phyloP scores from a whole-genome alignment of 345 rosid genomes.

The Populus deltoides region DNA sequence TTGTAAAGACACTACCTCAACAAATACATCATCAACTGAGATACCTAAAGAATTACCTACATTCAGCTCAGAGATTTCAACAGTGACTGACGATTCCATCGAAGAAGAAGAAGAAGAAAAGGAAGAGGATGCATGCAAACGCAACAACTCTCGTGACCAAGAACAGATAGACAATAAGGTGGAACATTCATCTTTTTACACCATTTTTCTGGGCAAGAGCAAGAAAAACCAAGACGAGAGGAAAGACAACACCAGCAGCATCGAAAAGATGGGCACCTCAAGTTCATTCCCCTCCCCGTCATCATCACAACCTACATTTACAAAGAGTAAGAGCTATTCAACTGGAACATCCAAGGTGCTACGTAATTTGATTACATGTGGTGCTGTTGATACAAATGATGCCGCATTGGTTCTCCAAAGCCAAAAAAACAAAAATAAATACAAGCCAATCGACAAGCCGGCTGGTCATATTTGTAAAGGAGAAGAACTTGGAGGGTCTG shows the following conservation, averaged over 20 bases:
- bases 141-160: neutral
- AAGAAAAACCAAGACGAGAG: neutral
- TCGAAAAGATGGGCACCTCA: slow-evolving; percentile 9
- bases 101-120: slow-evolving; percentile 23
- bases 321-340: slow-evolving; percentile 39
- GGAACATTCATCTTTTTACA: neutral
- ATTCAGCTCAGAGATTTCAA: slow-evolving; percentile 37
- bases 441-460: neutral
- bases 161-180: neutral
- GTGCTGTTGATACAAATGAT: slow-evolving; percentile 50
- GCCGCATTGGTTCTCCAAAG: slow-evolving; percentile 30
- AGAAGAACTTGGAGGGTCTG: slow-evolving; percentile 20
- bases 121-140: slow-evolving; percentile 18
- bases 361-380: slow-evolving; percentile 48
- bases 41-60: slow-evolving; percentile 32
- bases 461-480: slow-evolving; percentile 9
- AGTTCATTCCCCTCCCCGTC: slow-evolving; percentile 30
- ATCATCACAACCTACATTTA: slow-evolving; percentile 15
- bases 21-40: slow-evolving; percentile 11
- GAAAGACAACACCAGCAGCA: neutral
- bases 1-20: neutral
- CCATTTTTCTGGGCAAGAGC: slow-evolving; percentile 6
- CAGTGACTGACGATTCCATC: slow-evolving; percentile 39
- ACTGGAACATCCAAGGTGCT: slow-evolving; percentile 43
- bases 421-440: neutral